Base-by-base conservation (phyloP, 2,329 filamentous ascomycete genomes). In the Nakataea oryzae region DNA sequence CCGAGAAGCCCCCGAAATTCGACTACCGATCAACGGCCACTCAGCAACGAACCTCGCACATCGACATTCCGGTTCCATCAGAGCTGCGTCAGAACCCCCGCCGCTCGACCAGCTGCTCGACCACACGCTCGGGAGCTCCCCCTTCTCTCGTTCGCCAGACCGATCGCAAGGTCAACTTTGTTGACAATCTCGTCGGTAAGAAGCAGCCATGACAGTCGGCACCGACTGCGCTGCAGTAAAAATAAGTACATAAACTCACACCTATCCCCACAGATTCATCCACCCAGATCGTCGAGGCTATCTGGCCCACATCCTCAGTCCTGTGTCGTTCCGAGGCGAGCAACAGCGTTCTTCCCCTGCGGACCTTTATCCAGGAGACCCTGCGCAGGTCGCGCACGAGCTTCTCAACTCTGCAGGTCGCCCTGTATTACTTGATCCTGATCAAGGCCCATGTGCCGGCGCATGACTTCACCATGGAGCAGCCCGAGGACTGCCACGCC, bases 101-200 rank as follows among this genome's bases (percentile, higher is more conserved):
- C 64, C 80, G 82, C 65, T 84, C 81, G 60, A 80, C 77, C 63
- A 78, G 77, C 65, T 82, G 83, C 64, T 75, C 81, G 34, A 79
- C 80, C 62, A 75, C 80, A 63, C 80, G 82, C 69, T 75, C 84
- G 67, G 83, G 83, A 68, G 81, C 83, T 69, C 89, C 90, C 69
- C 91, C 93, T 59, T 78, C 88, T 63, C 83, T 97, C 66, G 82
- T 93, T 66, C 88, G 93, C 70, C 93, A 97, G 79, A 86, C 86
- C 71, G 92, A 97, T 77, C 90, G 93, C 73, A 96, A 96, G 81
- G 85, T 91, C 73, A 93, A 89, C 76, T 97, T 97, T 73, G 93
- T 97, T 76, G 93, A 97, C 76, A 95, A 88, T 75, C 90, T 97
- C 75, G 93, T 97, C 80, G 93, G 93, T 97, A 91, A 91, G 93